These are phyloP conservation scores for Hypoxylon rubiginosum DNA, from an alignment of 2,329 filamentous ascomycete genomes.

Conservation along the genomic window DNA sequence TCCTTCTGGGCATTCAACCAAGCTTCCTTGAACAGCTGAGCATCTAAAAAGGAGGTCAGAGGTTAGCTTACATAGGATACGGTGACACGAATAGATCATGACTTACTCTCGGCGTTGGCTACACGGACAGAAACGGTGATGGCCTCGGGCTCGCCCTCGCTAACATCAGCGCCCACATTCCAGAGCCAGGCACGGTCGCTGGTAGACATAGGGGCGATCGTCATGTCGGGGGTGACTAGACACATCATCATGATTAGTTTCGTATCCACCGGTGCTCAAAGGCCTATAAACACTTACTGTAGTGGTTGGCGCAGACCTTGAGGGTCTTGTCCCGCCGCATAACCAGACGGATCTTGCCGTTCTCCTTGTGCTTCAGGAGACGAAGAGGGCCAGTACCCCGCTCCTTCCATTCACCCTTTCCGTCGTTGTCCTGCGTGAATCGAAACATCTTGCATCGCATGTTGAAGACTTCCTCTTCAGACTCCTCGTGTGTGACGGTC, in stretches of 20 bases:
- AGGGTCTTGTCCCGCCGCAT: constrained; percentile 99
- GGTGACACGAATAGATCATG: neutral
- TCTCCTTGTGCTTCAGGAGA: constrained; percentile 98
- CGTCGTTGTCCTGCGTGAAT: constrained; percentile 80
- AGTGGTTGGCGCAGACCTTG: constrained; percentile 99
- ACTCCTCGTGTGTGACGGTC: constrained; percentile 97
- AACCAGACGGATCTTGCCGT: constrained; percentile 95
- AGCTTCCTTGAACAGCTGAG: constrained; percentile 96
- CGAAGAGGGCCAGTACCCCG: constrained; percentile 96
- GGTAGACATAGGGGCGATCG: constrained; percentile 96
- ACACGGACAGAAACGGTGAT: constrained; percentile 97
- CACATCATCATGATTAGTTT: constrained; percentile 35
- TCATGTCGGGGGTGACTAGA: constrained; percentile 96
- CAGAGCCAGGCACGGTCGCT: constrained; percentile 99
- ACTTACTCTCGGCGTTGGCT: constrained; percentile 95
- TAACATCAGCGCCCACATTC: constrained; percentile 98
- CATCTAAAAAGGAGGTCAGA: constrained; percentile 70
- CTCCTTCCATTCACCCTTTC: constrained; percentile 96
- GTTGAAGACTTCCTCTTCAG: constrained; percentile 98
- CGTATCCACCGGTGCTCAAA: neutral
- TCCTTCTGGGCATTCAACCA: constrained; percentile 98
- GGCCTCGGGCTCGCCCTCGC: constrained; percentile 96
- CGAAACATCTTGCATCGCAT: constrained; percentile 99
- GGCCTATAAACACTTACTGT: constrained; percentile 74
- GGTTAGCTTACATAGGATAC: constrained; percentile 46